These are phyloP conservation scores for Sanguinoderma infundibulare DNA, from an alignment of 1,284 basidiomycete genomes.

Conservation along the genomic window DNA sequence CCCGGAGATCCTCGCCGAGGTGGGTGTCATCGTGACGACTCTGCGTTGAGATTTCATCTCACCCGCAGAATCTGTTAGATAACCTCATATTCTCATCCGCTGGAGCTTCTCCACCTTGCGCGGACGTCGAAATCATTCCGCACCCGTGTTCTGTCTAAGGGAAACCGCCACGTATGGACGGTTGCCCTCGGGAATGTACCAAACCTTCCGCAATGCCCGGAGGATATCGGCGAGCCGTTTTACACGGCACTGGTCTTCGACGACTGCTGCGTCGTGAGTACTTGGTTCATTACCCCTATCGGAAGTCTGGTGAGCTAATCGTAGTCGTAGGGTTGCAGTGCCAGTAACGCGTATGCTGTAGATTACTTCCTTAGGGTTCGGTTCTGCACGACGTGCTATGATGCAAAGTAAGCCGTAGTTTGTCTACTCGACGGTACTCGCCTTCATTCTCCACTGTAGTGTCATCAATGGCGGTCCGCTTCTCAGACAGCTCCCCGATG, in stretches of 20 bases:
- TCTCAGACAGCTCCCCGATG: too few relatives aligned
- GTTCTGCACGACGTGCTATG: too few relatives aligned
- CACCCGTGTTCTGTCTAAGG: neutral
- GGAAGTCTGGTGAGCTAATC: too few relatives aligned
- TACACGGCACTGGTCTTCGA: neutral
- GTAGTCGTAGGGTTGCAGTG: neutral
- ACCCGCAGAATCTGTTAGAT: too few relatives aligned
- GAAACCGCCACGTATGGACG: neutral
- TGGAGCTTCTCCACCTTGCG: neutral
- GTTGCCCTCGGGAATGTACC: neutral
- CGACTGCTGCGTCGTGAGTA: neutral
- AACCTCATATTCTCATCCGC: neutral
- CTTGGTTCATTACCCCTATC: neutral
- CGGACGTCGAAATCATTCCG: neutral
- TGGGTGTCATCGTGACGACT: too few relatives aligned
- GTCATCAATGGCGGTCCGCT: too few relatives aligned
- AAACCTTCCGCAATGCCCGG: neutral
- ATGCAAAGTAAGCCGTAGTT: too few relatives aligned
- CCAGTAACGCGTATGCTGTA: neutral
- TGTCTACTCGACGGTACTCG: too few relatives aligned
- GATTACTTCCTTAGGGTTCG: too few relatives aligned
- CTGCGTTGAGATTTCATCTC: too few relatives aligned
- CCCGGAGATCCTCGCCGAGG: too few relatives aligned
- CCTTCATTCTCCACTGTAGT: too few relatives aligned
- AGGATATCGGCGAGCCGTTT: neutral